Conservation (phyloP, 495 filamentous ascomycete genomes). For the Hypoxylon lenormandii region DNA sequence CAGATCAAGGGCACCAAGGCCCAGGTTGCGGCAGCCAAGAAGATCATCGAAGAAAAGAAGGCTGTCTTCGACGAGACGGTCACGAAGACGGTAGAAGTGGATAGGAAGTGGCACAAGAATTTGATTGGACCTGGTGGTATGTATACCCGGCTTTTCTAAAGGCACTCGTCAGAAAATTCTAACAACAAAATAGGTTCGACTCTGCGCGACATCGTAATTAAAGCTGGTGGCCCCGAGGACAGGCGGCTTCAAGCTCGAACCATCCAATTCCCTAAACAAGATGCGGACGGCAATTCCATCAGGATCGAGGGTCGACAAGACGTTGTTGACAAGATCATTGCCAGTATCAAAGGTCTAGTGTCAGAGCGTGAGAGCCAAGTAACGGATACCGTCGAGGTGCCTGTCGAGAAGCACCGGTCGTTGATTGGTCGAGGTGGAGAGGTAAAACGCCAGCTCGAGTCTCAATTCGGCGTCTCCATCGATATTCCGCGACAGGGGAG, state of each 20-base stretch:
- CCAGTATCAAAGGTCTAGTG: constrained; percentile 81
- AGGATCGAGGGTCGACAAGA: constrained; percentile 82
- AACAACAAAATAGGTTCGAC: constrained; percentile 74
- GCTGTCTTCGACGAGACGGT: constrained; percentile 87
- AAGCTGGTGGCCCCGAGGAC: constrained; percentile 89
- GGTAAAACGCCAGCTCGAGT: constrained; percentile 83
- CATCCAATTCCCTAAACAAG: constrained; percentile 88
- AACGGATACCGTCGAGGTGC: constrained; percentile 79
- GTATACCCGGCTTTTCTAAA: constrained; percentile 44
- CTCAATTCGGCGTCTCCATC: constrained; percentile 86
- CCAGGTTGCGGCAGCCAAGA: constrained; percentile 89
- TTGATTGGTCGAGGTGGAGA: constrained; percentile 94
- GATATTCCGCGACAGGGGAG: constrained; percentile 84
- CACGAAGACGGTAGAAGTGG: constrained; percentile 83
- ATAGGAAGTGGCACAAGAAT: constrained; percentile 88
- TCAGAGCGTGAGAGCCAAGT: constrained; percentile 81
- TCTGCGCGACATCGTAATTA: constrained; percentile 84
- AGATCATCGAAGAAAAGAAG: constrained; percentile 83
- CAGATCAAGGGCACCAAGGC: constrained; percentile 88
- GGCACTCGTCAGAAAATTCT: constrained; percentile 45
- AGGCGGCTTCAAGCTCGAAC: constrained; percentile 80
- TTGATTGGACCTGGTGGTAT: constrained; percentile 90
- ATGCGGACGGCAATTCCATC: constrained; percentile 83
- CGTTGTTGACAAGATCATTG: constrained; percentile 89
- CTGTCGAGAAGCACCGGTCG: constrained; percentile 85